These are phyloP conservation scores for Diplodia corticola DNA, from an alignment of 2,329 filamentous ascomycete species.

Conservation along the genomic window DNA sequence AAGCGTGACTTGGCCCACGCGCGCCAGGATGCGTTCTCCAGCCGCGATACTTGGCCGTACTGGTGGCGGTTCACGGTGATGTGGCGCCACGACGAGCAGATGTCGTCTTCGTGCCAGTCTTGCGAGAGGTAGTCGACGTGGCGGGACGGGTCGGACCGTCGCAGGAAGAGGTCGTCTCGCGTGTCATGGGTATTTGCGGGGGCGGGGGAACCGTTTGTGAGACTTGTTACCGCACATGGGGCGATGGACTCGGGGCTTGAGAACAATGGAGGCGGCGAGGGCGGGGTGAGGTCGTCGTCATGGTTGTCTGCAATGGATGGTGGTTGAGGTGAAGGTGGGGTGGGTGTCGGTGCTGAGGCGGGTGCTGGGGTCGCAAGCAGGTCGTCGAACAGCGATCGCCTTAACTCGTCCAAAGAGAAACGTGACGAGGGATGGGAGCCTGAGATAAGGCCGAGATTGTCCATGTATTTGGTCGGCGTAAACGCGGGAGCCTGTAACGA, in stretches of 20 bases:
- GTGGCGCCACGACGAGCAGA: constrained; percentile 96
- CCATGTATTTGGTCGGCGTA: too few relatives aligned
- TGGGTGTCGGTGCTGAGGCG: not conserved
- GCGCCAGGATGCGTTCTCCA: constrained; percentile 97
- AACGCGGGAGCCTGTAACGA: too few relatives aligned
- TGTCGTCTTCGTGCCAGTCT: constrained; percentile 91
- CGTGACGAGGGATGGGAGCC: too few relatives aligned
- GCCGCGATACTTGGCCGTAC: constrained; percentile 75
- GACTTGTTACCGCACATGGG: constrained; percentile 52
- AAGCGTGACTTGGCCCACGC: constrained; percentile 95
- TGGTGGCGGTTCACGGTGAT: constrained; percentile 77
- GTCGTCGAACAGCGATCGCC: too few relatives aligned
- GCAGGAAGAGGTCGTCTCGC: constrained; percentile 77
- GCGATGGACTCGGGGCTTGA: not conserved
- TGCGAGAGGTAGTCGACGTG: constrained; percentile 98
- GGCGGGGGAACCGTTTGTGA: constrained; percentile 51
- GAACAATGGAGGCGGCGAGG: not conserved
- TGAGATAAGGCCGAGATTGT: too few relatives aligned
- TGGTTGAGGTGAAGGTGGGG: not conserved
- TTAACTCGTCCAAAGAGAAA: too few relatives aligned
- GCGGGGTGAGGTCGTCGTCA: not conserved
- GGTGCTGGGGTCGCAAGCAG: too few relatives aligned
- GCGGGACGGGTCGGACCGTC: constrained; percentile 72
- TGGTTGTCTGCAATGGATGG: too few relatives aligned
- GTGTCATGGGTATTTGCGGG: constrained; percentile 51